Base-by-base conservation (phyloP, 495 filamentous ascomycete genomes). In the Hypomontagnella submonticulosa region DNA sequence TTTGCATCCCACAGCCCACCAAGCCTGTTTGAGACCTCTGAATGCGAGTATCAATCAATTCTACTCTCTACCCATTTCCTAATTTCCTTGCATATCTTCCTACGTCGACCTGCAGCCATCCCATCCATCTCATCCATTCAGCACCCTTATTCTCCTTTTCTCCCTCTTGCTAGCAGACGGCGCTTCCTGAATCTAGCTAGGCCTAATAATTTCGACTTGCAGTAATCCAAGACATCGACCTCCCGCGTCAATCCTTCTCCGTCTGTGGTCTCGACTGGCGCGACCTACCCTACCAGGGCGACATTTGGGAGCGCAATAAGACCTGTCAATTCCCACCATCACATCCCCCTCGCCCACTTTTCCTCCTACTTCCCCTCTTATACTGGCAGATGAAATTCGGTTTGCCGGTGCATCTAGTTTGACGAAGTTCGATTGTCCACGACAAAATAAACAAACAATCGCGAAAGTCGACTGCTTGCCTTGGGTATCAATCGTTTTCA, bases 361-460 rank as follows among this genome's bases (percentile, higher is more conserved):
- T 70, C 63, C 57, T 60, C 38, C 33, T 67, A 38, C 43, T 61
- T 63, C 53, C 60, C 64, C 69, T 53, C 71, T 30, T 23, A 58
- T 27, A 58, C 59, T 44, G 18, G 61, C 47, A 65, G 48, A 42
- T 30, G n/a, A 69, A 40, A 7, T 57, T 62, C 41, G 57, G 51
- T 60, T 61, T 57, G 33, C 53, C 60, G 33, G 43, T 57, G 37
- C 23, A 36, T 19, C 58, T 10, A 42, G 34, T 53, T 64, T 63
- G 57, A 69, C 54, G 47, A 59, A 56, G 62, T 63, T 51, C 62
- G 46, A 60, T 42, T 57, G 34, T 47, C 57, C 50, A 37, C 41
- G 41, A 40, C 64, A 66, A 72, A 70, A 71, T 67, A 72, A 72
- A 74, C 60, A 73, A 71, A 73, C 63, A 69, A 55, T 57, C 49